These are phyloP conservation scores for Ricinus communis DNA, from an alignment of 345 rosid species.

Conservation along the genomic window DNA sequence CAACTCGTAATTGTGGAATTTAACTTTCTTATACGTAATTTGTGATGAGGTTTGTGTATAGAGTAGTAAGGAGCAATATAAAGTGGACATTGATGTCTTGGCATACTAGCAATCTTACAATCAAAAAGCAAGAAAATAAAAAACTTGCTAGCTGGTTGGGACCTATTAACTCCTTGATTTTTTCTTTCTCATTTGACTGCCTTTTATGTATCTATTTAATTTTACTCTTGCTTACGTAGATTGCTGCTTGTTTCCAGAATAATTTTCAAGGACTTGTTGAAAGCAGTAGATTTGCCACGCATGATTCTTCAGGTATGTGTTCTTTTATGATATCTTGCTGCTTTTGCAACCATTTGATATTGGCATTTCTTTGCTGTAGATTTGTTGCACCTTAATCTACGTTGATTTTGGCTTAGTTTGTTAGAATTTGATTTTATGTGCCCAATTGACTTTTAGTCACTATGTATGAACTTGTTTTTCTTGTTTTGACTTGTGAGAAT, in stretches of 20 bases:
- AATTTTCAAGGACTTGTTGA: background rate
- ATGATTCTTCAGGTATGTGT: constrained; percentile 4
- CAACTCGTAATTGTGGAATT: too few relatives aligned
- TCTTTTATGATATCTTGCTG: background rate
- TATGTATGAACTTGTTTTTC: background rate
- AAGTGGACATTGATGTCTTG: too few relatives aligned
- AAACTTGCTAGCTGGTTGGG: too few relatives aligned
- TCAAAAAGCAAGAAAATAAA: too few relatives aligned
- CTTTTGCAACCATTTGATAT: background rate
- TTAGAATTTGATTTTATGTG: background rate
- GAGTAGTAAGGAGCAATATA: too few relatives aligned
- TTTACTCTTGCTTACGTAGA: background rate
- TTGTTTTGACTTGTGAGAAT: background rate
- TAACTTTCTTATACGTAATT: too few relatives aligned
- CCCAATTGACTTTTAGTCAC: background rate
- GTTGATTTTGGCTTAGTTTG: background rate
- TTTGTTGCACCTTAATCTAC: background rate
- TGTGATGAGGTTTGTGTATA: too few relatives aligned
- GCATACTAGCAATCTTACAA: background rate
- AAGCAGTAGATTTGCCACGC: background rate
- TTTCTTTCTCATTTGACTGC: too few relatives aligned
- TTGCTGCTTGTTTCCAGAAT: background rate
- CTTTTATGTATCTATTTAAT: too few relatives aligned
- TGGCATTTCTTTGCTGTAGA: background rate
- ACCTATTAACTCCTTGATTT: background rate